Percentiles rank a stretch among this genome's conserved stretches.
Evolutionary conservation across 345 rosid genomes (phyloP).

Genomic region (Gossypium longicalyx): DNA sequence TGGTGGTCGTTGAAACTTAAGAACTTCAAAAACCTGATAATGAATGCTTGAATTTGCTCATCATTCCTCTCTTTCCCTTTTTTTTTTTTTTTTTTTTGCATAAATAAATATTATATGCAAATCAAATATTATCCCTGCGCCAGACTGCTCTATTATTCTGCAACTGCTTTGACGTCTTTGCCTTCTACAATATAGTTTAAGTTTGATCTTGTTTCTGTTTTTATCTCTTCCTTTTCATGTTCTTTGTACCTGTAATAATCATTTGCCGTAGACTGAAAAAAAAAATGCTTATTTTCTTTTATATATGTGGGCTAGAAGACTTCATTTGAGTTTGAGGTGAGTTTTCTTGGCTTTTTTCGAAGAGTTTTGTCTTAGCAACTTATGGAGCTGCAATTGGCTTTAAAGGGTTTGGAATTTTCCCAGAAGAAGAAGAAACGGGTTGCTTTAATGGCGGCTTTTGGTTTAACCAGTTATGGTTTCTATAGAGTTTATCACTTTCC

Average conservation of each 20-base stretch:
- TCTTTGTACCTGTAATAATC: neutral
- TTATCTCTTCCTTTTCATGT: neutral
- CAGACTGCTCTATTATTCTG: neutral
- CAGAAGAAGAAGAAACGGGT: slow-evolving; percentile 54
- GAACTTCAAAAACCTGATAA: neutral
- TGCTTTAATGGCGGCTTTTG: slow-evolving; percentile 33
- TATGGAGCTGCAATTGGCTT: slow-evolving; percentile 53
- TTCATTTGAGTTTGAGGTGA: neutral
- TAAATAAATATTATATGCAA: neutral
- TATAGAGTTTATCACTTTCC: slow-evolving; percentile 63
- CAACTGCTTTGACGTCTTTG: slow-evolving; percentile 25
- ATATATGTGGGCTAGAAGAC: neutral
- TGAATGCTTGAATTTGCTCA: neutral
- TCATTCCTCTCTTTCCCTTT: slow-evolving; percentile 5
- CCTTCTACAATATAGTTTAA: neutral
- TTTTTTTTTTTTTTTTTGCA: neutral
- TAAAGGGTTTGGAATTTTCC: slow-evolving; percentile 41
- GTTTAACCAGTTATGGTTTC: slow-evolving; percentile 45
- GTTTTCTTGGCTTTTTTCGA: neutral
- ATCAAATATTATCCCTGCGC: no score
- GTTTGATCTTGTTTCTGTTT: neutral
- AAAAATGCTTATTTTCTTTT: neutral
- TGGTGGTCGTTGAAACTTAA: slow-evolving; percentile 12
- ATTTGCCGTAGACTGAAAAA: neutral
- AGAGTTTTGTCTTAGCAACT: neutral